Percentiles rank a stretch among this genome's conserved stretches.
Evolutionary conservation across 2,329 filamentous ascomycete species (phyloP).

Genomic region (Sporothrix phasma): DNA sequence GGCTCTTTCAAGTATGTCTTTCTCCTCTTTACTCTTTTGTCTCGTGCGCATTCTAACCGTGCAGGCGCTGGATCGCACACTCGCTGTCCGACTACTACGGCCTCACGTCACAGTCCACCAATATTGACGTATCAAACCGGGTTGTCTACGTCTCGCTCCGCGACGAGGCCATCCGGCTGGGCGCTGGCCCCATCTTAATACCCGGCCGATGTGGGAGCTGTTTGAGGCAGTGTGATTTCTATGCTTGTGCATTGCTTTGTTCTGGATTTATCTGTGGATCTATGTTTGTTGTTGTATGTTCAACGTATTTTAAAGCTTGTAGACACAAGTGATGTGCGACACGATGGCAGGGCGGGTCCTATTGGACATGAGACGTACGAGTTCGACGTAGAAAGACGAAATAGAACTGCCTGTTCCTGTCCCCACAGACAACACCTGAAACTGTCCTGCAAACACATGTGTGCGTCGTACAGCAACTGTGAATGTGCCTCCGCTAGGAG

Average conservation of each 20-base stretch:
- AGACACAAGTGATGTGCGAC: background rate
- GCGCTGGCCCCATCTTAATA: slow-evolving; percentile 27
- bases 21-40: background rate
- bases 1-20: slow-evolving; percentile 74
- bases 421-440: background rate
- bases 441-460: background rate
- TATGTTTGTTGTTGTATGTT: background rate
- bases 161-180: slow-evolving; percentile 47
- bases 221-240: slow-evolving; percentile 10
- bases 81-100: slow-evolving; percentile 90
- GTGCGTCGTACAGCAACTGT: too few species aligned
- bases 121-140: slow-evolving; percentile 58
- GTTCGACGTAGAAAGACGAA: background rate
- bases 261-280: too few species aligned
- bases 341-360: background rate
- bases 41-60: background rate
- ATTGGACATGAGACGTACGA: too few species aligned
- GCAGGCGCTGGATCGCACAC: slow-evolving; percentile 82
- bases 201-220: slow-evolving; percentile 57
- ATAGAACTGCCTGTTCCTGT: background rate
- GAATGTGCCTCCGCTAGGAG: background rate
- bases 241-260: background rate
- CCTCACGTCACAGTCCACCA: slow-evolving; percentile 71
- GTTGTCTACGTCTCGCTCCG: slow-evolving; percentile 60
- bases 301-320: background rate